phyloP scores from a whole-genome alignment of 306 rosid species.

The Trichosanthes cucumerina region DNA sequence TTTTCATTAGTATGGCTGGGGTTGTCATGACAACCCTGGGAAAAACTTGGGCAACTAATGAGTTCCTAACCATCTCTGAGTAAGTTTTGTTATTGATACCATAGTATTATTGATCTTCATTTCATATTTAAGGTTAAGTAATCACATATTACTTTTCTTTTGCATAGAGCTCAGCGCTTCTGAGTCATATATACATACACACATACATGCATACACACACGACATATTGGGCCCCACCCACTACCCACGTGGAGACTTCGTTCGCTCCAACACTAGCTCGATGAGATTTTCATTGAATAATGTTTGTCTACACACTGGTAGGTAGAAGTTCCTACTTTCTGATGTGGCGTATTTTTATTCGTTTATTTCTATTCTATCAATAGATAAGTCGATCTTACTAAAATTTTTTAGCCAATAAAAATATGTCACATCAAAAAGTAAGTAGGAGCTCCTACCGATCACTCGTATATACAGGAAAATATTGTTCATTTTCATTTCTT shows the following conservation, averaged over 20 bases:
- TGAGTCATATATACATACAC: background rate
- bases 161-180: too few relatives aligned
- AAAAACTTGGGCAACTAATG: constrained; percentile 54
- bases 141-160: background rate
- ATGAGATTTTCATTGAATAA: background rate
- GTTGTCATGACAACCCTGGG: constrained; percentile 60
- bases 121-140: background rate
- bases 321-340: background rate
- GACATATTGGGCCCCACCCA: background rate
- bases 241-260: background rate
- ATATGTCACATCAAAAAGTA: background rate
- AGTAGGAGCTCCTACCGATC: too few relatives aligned
- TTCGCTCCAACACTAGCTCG: background rate
- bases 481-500: background rate
- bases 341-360: background rate
- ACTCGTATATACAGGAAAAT: too few relatives aligned
- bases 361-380: background rate
- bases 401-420: background rate
- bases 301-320: background rate
- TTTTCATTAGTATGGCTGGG: constrained; percentile 56
- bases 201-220: background rate
- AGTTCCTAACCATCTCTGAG: constrained; percentile 31
- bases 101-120: background rate
- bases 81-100: constrained; percentile 21
- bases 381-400: background rate